Percentiles rank a stretch among this genome's conserved stretches.
Conservation (phyloP, 306 rosid genomes). For the Styphnolobium japonicum region DNA sequence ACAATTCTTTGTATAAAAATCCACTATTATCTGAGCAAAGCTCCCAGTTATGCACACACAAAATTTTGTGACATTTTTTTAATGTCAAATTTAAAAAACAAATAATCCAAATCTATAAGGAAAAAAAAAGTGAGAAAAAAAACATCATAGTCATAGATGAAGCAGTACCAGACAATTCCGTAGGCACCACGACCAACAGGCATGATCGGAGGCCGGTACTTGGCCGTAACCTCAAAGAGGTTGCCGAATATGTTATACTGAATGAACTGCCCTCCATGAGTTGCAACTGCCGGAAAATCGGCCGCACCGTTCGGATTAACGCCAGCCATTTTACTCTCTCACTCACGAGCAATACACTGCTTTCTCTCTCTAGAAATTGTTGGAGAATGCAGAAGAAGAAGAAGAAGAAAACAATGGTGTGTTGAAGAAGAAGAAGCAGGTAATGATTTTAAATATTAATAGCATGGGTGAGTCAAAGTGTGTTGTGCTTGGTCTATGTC, state of each 20-base stretch:
- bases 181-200: constrained; percentile 98
- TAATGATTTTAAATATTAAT: constrained; percentile 17
- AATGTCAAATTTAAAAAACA: no score
- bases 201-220: constrained; percentile 92
- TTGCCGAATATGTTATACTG: constrained; percentile 91
- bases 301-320: constrained; percentile 38
- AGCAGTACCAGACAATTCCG: constrained; percentile 86
- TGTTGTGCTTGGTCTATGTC: neutral
- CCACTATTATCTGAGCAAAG: no score
- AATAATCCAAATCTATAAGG: neutral
- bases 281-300: constrained; percentile 66
- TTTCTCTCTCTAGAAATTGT: constrained; percentile 31
- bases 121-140: neutral
- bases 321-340: constrained; percentile 52
- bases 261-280: constrained; percentile 78
- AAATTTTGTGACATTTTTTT: no score
- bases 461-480: neutral
- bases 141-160: neutral
- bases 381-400: neutral
- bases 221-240: constrained; percentile 75
- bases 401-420: neutral
- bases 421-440: constrained; percentile 13
- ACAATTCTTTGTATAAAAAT: no score
- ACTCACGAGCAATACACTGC: neutral
- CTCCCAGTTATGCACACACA: no score